Percentiles rank a stretch among this genome's conserved stretches.
Conservation (phyloP, 192 early-diverging fungal species). For the Lunasporangiospora selenospora region DNA sequence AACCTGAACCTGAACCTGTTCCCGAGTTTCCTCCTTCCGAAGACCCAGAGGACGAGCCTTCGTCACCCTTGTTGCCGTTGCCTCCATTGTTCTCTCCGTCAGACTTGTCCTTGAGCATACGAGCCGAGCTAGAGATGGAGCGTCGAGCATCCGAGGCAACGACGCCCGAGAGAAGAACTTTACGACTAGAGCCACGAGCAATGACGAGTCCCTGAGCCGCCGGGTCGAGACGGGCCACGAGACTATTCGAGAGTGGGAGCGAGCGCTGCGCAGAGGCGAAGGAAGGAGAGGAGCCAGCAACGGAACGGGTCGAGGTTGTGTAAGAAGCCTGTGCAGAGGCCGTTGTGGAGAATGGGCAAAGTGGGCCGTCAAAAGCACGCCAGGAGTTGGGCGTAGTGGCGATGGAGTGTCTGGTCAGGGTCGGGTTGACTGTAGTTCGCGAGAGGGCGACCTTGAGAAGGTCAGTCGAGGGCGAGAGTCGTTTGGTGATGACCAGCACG, state of each 20-base stretch:
- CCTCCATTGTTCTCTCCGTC: constrained; percentile 8
- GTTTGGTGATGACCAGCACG: constrained; percentile 42
- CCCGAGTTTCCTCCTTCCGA: constrained; percentile 16
- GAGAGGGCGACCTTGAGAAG: constrained; percentile 40
- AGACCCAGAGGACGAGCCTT: constrained; percentile 30
- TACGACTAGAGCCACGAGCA: not conserved
- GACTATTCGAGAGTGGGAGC: too few species aligned
- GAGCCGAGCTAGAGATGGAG: constrained; percentile 28
- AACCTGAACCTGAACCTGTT: constrained; percentile 8
- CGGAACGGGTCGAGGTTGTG: constrained; percentile 5
- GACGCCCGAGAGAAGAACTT: constrained; percentile 7
- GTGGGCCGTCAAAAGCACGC: constrained; percentile 35
- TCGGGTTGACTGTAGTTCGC: constrained; percentile 38
- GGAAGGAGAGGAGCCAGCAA: too few species aligned
- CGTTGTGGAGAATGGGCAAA: constrained; percentile 26
- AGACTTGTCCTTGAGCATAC: constrained; percentile 31
- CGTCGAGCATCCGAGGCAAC: too few species aligned
- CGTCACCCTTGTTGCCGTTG: constrained; percentile 3
- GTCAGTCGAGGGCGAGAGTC: constrained; percentile 36
- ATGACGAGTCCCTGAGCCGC: too few species aligned
- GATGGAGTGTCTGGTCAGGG: constrained; percentile 15
- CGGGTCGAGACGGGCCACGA: too few species aligned
- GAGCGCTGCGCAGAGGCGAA: too few species aligned
- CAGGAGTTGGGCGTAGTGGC: constrained; percentile 26
- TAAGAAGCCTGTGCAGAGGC: constrained; percentile 21